Evolutionary conservation across 768 basidiomycete species (phyloP).

Genomic region (Leccinum broughii): DNA sequence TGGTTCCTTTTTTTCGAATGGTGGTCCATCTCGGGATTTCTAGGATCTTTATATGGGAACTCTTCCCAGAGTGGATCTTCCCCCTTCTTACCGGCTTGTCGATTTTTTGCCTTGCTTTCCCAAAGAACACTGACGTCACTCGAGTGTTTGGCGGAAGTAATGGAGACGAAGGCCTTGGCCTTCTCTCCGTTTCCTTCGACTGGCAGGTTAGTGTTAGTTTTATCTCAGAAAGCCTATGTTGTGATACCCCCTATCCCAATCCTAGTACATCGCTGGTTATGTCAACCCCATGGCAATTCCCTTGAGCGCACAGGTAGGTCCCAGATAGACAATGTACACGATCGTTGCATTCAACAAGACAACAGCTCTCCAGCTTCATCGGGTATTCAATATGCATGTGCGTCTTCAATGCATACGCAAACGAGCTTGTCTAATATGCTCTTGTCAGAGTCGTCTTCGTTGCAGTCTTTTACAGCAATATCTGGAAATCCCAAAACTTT

Average conservation of each 20-base stretch:
- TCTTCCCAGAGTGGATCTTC: constrained; percentile 41
- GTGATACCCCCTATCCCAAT: background rate
- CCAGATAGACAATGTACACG: background rate
- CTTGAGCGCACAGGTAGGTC: constrained; percentile 46
- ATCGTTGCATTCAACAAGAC: background rate
- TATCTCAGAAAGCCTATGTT: constrained; percentile 13
- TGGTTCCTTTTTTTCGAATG: constrained; percentile 16
- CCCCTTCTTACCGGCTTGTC: constrained; percentile 63
- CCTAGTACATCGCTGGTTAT: constrained; percentile 26
- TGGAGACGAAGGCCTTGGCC: constrained; percentile 62
- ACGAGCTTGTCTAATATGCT: background rate
- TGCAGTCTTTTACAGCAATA: constrained; percentile 45
- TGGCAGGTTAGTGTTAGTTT: constrained; percentile 47
- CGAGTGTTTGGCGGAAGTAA: constrained; percentile 61
- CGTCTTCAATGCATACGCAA: constrained; percentile 8
- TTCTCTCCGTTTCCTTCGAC: constrained; percentile 59
- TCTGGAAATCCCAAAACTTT: constrained; percentile 59
- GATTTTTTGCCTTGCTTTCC: constrained; percentile 58
- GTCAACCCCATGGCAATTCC: constrained; percentile 54
- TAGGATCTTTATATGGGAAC: constrained; percentile 36
- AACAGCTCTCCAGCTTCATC: constrained; percentile 44
- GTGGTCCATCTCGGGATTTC: constrained; percentile 5
- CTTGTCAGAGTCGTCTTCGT: constrained; percentile 34
- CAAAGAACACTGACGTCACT: constrained; percentile 49
- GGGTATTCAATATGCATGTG: constrained; percentile 55